phyloP scores from a whole-genome alignment of 1,139 yeast species.

The Hyphopichia buzzinii region DNA sequence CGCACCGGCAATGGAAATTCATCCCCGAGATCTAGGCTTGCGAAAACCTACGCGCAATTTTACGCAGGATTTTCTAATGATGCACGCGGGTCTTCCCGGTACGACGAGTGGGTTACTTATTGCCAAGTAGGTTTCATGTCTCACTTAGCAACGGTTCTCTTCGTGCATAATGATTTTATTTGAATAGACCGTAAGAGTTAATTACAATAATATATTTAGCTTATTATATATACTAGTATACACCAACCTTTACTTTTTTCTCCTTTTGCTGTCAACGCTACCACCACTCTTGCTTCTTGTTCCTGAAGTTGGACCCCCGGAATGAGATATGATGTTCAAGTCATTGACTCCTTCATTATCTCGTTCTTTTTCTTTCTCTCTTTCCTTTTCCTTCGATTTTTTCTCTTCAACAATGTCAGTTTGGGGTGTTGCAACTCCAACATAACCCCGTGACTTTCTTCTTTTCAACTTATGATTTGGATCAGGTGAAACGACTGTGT shows the following conservation, averaged over 20 bases:
- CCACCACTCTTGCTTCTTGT: slow-evolving; percentile 4
- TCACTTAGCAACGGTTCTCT: too few relatives aligned
- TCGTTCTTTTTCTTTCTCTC: background rate
- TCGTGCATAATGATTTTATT: too few relatives aligned
- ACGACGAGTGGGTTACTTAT: too few relatives aligned
- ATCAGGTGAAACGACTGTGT: slow-evolving; percentile 1
- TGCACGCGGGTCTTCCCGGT: too few relatives aligned
- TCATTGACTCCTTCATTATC: slow-evolving; percentile 3
- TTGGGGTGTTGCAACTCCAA: slow-evolving; percentile 11
- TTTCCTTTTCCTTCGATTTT: slow-evolving; percentile 22
- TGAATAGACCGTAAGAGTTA: too few relatives aligned
- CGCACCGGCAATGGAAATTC: too few relatives aligned
- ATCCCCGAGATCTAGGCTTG: too few relatives aligned
- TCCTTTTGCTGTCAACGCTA: background rate
- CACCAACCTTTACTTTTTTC: background rate
- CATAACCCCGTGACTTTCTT: slow-evolving; percentile 28
- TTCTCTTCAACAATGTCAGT: slow-evolving; percentile 14
- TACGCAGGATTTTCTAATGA: too few relatives aligned
- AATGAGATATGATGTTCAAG: background rate
- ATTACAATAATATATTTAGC: too few relatives aligned
- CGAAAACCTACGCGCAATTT: too few relatives aligned
- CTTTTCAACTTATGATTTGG: slow-evolving; percentile 17
- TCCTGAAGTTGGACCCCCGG: slow-evolving; percentile 3
- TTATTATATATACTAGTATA: background rate
- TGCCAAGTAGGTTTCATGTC: too few relatives aligned